phyloP scores from a whole-genome alignment of 164 flowering plant genomes.

The Chimonanthus salicifolius region DNA sequence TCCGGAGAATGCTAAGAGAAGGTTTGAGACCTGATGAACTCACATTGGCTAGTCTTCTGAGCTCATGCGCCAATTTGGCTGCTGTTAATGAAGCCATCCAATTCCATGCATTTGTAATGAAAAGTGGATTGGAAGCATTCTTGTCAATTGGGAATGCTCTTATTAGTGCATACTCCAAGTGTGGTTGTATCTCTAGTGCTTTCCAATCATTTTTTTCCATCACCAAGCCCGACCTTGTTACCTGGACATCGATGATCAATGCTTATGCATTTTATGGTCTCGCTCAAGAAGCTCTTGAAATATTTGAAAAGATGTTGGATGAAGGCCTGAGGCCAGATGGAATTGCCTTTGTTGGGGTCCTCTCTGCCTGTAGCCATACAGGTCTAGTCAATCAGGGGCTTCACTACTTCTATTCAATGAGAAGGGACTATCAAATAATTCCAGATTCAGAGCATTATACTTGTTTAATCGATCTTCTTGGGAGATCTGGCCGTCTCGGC shows the following conservation, averaged over 20 bases:
- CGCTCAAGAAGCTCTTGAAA: conserved; percentile 32
- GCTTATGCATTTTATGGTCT: conserved; percentile 57
- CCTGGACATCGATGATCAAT: conserved; percentile 59
- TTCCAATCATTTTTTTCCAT: conserved; percentile 29
- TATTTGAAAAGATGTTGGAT: conserved; percentile 45
- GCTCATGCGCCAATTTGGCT: conserved; percentile 54
- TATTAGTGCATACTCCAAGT: conserved; percentile 54
- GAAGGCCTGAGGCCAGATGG: conserved; percentile 42
- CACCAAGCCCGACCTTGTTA: conserved; percentile 37
- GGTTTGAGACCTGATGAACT: conserved; percentile 47
- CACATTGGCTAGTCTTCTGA: conserved; percentile 51
- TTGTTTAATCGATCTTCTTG: conserved; percentile 61
- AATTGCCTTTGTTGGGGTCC: conserved; percentile 48
- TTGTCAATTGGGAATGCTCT: conserved; percentile 43
- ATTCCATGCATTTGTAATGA: conserved; percentile 37
- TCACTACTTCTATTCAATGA: conserved; percentile 49
- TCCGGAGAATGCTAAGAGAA: conserved; percentile 37
- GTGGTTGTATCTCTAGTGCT: conserved; percentile 43
- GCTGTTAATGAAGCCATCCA: conserved; percentile 32
- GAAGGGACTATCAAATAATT: conserved; percentile 24
- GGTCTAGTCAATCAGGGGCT: conserved; percentile 51
- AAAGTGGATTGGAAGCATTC: conserved; percentile 34
- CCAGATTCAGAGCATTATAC: conserved; percentile 64
- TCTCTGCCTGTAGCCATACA: conserved; percentile 69
- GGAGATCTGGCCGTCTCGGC: conserved; percentile 52